phyloP scores from a whole-genome alignment of 2,329 filamentous ascomycete genomes.

The Coniochaeta sp. region DNA sequence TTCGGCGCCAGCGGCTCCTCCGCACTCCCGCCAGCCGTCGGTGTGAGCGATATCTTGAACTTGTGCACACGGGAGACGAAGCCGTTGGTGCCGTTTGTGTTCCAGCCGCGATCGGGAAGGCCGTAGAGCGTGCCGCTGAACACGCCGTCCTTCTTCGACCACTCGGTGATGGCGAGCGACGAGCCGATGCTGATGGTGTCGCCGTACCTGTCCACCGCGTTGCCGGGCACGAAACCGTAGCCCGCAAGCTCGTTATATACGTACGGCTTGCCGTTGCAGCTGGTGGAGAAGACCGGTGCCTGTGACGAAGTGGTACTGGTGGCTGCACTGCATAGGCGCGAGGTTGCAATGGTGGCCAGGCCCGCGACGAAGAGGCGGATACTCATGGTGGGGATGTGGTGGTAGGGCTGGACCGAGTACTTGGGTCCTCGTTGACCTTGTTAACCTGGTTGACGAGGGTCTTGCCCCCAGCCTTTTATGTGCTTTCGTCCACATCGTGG shows the following conservation, averaged over 20 bases:
- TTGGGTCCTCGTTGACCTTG: neutral
- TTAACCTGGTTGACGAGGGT: neutral
- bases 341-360: neutral
- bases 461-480: neutral
- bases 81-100: conserved; percentile 63
- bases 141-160: conserved; percentile 43
- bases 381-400: neutral
- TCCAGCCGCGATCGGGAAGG: conserved; percentile 66
- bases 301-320: neutral
- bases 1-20: conserved; percentile 50
- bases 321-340: neutral
- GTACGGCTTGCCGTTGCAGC: conserved; percentile 54
- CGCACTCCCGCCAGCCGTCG: conserved; percentile 39
- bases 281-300: conserved; percentile 11
- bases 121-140: conserved; percentile 58
- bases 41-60: conserved; percentile 52
- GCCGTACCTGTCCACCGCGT: conserved; percentile 57
- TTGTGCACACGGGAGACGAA: conserved; percentile 63
- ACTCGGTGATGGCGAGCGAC: conserved; percentile 54
- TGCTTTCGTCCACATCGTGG: neutral
- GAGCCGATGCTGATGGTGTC: conserved; percentile 64
- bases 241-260: conserved; percentile 62
- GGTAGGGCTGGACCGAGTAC: neutral
- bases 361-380: neutral
- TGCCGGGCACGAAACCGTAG: conserved; percentile 52